A percentile compares a stretch with the other conserved stretches of the same genome.
Conservation (phyloP, 2,329 filamentous ascomycete genomes). For the Rhinocladiella similis region DNA sequence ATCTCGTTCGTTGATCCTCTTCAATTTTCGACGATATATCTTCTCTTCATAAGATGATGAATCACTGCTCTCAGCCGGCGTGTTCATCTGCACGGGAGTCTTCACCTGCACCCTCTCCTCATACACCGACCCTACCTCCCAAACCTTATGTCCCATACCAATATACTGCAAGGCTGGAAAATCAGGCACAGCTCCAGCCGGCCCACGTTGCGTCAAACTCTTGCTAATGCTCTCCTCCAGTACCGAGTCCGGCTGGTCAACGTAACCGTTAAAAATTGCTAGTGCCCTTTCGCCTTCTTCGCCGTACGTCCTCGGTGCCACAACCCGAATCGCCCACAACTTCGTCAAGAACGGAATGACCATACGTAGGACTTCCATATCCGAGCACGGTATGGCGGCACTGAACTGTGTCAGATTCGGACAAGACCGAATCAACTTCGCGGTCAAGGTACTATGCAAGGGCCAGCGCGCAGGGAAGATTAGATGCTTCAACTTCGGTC, state of each 20-base stretch:
- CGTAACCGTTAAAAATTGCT: conserved; percentile 2
- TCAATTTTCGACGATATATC: conserved; percentile 36
- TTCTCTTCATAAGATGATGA: conserved; percentile 24
- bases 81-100: conserved; percentile 4
- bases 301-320: conserved; percentile 36
- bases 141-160: conserved; percentile 22
- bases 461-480: conserved; percentile 58
- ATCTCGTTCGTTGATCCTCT: conserved; percentile 42
- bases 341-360: conserved; percentile 30
- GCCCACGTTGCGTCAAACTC: not conserved
- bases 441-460: conserved; percentile 50
- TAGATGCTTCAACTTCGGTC: conserved; percentile 54
- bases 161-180: conserved; percentile 21
- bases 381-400: conserved; percentile 45
- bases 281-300: not conserved
- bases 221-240: conserved; percentile 12
- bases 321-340: conserved; percentile 39
- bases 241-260: conserved; percentile 11
- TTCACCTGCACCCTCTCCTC: conserved; percentile 18
- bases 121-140: conserved; percentile 15
- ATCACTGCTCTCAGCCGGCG: not conserved
- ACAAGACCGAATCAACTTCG: conserved; percentile 53
- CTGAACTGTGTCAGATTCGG: conserved; percentile 61
- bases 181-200: conserved; percentile 1
- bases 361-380: conserved; percentile 15